Base-by-base conservation (phyloP, 768 basidiomycete species). In the Mycena chlorophos region DNA sequence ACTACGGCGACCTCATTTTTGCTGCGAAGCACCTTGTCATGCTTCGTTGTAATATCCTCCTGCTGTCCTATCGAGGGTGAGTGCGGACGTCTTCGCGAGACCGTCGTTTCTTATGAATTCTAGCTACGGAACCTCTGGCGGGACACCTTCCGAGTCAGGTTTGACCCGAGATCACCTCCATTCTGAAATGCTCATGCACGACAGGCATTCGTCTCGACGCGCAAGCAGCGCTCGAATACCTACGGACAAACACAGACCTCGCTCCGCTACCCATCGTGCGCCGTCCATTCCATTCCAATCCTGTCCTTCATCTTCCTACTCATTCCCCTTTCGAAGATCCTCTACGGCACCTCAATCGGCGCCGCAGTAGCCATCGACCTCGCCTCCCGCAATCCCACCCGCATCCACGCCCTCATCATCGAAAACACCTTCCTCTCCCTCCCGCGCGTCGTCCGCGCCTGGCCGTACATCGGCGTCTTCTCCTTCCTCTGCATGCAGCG, bases 391-490 rank as follows among this genome's bases (percentile, higher is more conserved):
- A 20, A 3, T 26, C 30, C n/a, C 10, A 16, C 53, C 22, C 30
- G 84, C 81, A 75, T 88, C 39, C 55, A 71, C 17, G 88, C 81
- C 0, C 71, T 89, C 19, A 77, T 89, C 46, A 70, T 89, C 50
- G 88, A 90, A 69, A 90, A 90, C 68, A 88, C 88, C 5, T 89
- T 88, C 68, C 73, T 81, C 38, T 84, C 81, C 45, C 75, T 89
- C 42, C 78, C 79, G 13, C 75, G 49, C 22, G 29, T 61, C n/a
- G 52, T 58, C 3, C 57, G 51, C 20, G 34, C 26, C n/a, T 40
- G 46, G 31, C 57, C 45, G 5, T 14, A 45, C 28, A 46, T 63
- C 31, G 72, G 76, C 0, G 78, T 80, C 2, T 74, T 88, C 66
- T 73, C 85, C 22, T 81, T 81, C 64, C 77, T 89, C 31, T 81